phyloP scores from a whole-genome alignment of 371 early-diverging fungal species.

The Zancudomyces culisetae region DNA sequence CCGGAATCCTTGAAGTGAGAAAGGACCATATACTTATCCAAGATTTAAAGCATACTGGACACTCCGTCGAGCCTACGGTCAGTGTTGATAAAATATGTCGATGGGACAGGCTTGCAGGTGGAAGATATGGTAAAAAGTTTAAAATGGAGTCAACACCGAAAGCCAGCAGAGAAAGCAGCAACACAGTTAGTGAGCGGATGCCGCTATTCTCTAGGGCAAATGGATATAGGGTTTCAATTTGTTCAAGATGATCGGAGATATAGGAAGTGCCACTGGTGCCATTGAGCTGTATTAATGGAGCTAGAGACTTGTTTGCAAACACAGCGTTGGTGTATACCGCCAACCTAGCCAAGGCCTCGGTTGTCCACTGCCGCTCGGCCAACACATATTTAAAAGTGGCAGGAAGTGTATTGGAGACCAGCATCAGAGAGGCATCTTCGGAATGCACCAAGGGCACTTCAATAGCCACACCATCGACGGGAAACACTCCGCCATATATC shows the following conservation, averaged over 20 bases:
- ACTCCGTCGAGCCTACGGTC: conserved; percentile 39
- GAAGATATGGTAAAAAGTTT: too few relatives aligned
- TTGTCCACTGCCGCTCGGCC: background rate
- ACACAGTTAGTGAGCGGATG: too few relatives aligned
- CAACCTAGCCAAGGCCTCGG: background rate
- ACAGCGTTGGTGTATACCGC: background rate
- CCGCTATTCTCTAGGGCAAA: background rate
- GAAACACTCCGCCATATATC: too few relatives aligned
- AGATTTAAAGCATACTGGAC: conserved; percentile 49
- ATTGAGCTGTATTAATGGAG: background rate
- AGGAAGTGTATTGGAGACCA: background rate
- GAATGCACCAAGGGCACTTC: background rate
- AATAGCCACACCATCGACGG: background rate
- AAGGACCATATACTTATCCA: conserved; percentile 14
- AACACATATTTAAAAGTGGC: background rate
- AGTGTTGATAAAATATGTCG: conserved; percentile 13
- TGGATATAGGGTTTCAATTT: background rate
- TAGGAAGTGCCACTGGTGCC: background rate
- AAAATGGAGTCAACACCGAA: too few relatives aligned
- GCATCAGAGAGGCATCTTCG: conserved; percentile 2
- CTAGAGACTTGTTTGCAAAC: background rate
- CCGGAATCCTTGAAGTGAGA: conserved; percentile 10
- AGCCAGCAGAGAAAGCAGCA: too few relatives aligned
- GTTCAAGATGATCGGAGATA: background rate
- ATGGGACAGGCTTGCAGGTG: too few relatives aligned